Evolutionary conservation across 2,329 filamentous ascomycete species (phyloP).

Genomic region (Coleophoma cylindrospora): DNA sequence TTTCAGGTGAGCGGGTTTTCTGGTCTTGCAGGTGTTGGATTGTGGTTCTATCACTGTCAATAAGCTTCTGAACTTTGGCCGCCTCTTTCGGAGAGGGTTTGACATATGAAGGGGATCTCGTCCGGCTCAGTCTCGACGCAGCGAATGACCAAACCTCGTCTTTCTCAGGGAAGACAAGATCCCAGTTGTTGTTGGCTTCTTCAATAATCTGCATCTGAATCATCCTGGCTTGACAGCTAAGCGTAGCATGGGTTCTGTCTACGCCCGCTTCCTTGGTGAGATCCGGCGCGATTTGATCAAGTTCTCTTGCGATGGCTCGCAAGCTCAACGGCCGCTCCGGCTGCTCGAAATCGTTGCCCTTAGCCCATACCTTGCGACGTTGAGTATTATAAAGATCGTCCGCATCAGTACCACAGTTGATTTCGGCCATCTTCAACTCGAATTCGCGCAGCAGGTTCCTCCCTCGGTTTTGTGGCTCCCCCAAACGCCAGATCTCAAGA

Average conservation of each 20-base stretch:
- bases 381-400: no score
- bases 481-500: no score
- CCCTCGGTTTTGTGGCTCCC: no score
- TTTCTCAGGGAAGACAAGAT: slow-evolving; percentile 17
- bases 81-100: background rate
- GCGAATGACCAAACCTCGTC: slow-evolving; percentile 24
- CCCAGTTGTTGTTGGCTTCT: slow-evolving; percentile 22
- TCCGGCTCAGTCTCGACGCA: background rate
- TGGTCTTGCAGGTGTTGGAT: background rate
- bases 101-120: background rate
- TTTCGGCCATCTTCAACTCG: no score
- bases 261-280: background rate
- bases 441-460: no score
- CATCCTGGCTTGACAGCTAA: background rate
- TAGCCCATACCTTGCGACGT: no score
- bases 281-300: background rate
- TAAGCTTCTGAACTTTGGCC: background rate
- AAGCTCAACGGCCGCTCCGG: background rate
- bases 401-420: no score
- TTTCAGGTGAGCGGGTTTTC: background rate
- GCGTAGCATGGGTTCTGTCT: no score
- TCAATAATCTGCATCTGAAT: slow-evolving; percentile 21
- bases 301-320: background rate
- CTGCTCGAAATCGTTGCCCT: no score
- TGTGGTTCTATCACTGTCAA: background rate